Conservation (phyloP, 495 filamentous ascomycete genomes). For the Daldinia bambusicola region DNA sequence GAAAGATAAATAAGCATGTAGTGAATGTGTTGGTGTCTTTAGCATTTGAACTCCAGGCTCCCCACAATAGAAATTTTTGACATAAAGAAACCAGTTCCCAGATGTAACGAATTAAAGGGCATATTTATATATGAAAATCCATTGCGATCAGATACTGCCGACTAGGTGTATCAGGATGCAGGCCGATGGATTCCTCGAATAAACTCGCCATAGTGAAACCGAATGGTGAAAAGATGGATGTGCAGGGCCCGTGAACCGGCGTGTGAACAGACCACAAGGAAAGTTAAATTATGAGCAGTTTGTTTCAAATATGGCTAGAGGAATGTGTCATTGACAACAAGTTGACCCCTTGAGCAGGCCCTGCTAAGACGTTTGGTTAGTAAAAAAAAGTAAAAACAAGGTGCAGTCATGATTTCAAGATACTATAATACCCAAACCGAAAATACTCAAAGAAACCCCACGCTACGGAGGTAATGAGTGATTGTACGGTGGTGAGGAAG, state of each 20-base stretch:
- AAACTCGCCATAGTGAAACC: not conserved
- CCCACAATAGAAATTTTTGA: not conserved
- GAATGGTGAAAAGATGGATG: not conserved
- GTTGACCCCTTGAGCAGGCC: not conserved
- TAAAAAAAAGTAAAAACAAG: not conserved
- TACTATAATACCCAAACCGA: not conserved
- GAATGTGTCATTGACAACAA: not conserved
- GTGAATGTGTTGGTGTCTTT: constrained; percentile 12
- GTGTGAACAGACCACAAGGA: not conserved
- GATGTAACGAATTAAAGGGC: not conserved
- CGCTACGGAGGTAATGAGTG: not conserved
- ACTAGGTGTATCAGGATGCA: not conserved
- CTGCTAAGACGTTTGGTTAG: not conserved
- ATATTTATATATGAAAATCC: not conserved
- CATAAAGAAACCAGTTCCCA: not conserved
- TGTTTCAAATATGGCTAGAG: not conserved
- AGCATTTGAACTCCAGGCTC: constrained; percentile 29
- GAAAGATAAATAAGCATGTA: not conserved
- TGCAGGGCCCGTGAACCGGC: not conserved
- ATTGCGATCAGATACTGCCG: not conserved
- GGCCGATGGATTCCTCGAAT: not conserved
- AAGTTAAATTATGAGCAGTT: not conserved
- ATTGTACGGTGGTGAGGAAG: too few relatives aligned
- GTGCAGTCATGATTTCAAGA: too few relatives aligned
- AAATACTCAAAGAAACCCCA: not conserved